Evolutionary conservation across 345 rosid species (phyloP).

Genomic region (Raphanus raphanistrum): DNA sequence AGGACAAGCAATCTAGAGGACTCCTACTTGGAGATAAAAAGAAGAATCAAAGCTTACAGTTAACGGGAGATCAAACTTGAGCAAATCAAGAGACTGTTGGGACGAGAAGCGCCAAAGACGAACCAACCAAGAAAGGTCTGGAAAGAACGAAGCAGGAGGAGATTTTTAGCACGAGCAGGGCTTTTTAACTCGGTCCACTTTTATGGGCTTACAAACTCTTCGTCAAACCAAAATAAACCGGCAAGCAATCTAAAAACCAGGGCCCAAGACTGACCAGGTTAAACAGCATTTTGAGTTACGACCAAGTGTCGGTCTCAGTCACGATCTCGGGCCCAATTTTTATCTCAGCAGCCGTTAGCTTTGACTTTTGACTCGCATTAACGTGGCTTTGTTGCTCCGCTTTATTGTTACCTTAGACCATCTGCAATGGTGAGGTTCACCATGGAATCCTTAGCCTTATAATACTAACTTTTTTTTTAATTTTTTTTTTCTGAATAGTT

Average conservation of each 20-base stretch:
- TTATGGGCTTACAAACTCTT: background rate
- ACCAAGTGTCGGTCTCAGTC: no score
- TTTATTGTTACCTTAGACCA: no score
- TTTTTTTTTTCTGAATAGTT: no score
- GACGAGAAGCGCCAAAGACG: background rate
- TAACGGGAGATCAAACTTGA: background rate
- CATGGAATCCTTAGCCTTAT: no score
- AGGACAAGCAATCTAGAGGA: background rate
- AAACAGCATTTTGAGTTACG: background rate
- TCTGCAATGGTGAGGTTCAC: no score
- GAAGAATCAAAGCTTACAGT: background rate
- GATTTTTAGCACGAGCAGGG: background rate
- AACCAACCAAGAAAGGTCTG: background rate
- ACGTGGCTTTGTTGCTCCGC: background rate
- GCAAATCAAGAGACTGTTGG: background rate
- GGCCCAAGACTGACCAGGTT: background rate
- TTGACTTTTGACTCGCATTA: conserved; percentile 26
- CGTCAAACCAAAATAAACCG: background rate
- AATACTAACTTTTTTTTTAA: no score
- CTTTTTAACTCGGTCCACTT: background rate
- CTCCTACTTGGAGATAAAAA: background rate
- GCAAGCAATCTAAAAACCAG: background rate
- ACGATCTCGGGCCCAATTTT: background rate
- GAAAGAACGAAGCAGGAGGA: background rate
- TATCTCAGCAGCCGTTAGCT: background rate